Conservation (phyloP, 129 eudicot genomes). For the Tanacetum coccineum region DNA sequence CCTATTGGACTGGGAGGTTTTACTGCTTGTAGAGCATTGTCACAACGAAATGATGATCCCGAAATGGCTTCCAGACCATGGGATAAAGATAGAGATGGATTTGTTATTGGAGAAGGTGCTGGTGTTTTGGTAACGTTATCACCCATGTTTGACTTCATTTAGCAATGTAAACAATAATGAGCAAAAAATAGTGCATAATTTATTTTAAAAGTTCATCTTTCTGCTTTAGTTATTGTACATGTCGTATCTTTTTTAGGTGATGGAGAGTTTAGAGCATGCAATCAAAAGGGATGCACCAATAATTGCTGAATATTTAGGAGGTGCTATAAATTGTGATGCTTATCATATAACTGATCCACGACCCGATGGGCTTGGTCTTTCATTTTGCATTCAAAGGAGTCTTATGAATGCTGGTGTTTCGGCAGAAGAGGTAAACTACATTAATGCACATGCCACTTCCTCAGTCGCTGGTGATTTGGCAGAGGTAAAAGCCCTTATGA, state of each 20-base stretch:
- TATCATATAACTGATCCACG: constrained; percentile 80
- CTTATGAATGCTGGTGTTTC: constrained; percentile 78
- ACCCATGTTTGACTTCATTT: not conserved
- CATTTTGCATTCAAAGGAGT: constrained; percentile 56
- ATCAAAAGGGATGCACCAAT: constrained; percentile 86
- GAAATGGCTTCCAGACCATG: constrained; percentile 41
- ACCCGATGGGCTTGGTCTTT: constrained; percentile 75
- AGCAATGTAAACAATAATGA: not conserved
- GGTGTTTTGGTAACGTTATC: constrained; percentile 33
- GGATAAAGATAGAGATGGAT: constrained; percentile 44
- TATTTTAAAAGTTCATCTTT: not conserved
- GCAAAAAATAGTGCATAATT: not conserved
- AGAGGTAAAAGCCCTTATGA: constrained; percentile 68
- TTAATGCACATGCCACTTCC: constrained; percentile 91
- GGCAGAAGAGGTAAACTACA: constrained; percentile 87
- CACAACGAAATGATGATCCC: constrained; percentile 38
- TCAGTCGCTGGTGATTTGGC: constrained; percentile 71
- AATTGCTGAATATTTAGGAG: constrained; percentile 80
- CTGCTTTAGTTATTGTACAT: not conserved
- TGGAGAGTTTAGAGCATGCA: constrained; percentile 94
- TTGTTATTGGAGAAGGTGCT: constrained; percentile 48
- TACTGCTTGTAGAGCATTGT: constrained; percentile 32
- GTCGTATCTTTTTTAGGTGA: constrained; percentile 35
- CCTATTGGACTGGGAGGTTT: constrained; percentile 30
- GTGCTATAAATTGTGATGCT: constrained; percentile 86